Percentiles rank a stretch among this genome's conserved stretches.
These are phyloP conservation scores for Calonectria pseudoturangicola DNA, from an alignment of 2,329 filamentous ascomycete genomes.

Conservation along the genomic window DNA sequence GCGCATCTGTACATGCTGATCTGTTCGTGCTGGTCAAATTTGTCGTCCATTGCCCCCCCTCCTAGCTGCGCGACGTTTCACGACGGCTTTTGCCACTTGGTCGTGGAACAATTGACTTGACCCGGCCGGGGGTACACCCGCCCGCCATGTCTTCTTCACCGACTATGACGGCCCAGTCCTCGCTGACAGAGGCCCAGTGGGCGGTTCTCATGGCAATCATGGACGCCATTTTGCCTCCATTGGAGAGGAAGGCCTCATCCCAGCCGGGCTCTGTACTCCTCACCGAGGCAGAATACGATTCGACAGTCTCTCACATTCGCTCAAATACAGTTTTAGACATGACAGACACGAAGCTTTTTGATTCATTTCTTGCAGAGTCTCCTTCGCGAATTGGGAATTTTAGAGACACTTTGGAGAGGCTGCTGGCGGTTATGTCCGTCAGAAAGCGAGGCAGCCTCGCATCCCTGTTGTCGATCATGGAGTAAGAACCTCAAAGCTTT, in stretches of 20 bases:
- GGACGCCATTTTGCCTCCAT: constrained; percentile 19
- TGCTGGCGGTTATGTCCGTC: neutral
- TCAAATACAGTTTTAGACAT: neutral
- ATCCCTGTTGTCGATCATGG: constrained; percentile 31
- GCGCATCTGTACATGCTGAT: neutral
- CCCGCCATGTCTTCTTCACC: neutral
- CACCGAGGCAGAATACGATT: constrained; percentile 14
- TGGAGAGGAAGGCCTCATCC: neutral
- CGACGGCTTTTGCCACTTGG: neutral
- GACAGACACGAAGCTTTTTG: constrained; percentile 1
- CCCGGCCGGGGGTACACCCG: neutral
- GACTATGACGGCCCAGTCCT: neutral
- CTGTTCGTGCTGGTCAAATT: no score
- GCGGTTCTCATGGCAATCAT: constrained; percentile 28
- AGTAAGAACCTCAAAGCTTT: constrained; percentile 7
- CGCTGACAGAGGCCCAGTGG: constrained; percentile 23
- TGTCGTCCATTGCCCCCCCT: neutral
- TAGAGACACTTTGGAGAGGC: constrained; percentile 17
- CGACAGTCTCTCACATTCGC: constrained; percentile 17
- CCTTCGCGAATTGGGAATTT: constrained; percentile 18
- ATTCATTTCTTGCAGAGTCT: constrained; percentile 14
- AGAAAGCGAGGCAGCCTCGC: constrained; percentile 10
- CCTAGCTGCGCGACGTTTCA: neutral
- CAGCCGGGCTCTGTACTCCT: neutral
- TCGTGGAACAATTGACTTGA: neutral